Percentiles rank a stretch among this genome's conserved stretches.
Conservation (phyloP, 352 stramenopile species). For the Phytophthora colocasiae region DNA sequence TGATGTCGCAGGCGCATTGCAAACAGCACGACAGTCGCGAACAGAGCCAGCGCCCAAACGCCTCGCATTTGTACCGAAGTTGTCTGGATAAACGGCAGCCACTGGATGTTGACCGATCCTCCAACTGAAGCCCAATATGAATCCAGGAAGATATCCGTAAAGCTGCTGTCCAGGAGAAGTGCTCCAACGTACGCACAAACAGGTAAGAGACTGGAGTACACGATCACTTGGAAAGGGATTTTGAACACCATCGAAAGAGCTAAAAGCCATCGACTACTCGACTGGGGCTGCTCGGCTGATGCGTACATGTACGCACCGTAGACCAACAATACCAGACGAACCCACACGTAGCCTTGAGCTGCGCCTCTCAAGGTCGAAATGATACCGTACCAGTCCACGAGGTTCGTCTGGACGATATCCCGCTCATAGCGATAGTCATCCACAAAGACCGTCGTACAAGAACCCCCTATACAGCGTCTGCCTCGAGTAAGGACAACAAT, state of each 20-base stretch:
- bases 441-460: conserved; percentile 45
- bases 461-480: conserved; percentile 18
- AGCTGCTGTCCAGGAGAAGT: conserved; percentile 49
- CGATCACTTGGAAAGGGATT: conserved; percentile 61
- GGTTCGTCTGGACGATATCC: conserved; percentile 41
- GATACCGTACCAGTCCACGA: conserved; percentile 40
- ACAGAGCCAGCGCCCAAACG: conserved; percentile 50
- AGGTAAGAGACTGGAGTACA: conserved; percentile 59
- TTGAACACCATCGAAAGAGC: conserved; percentile 36
- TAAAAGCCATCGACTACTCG: conserved; percentile 1
- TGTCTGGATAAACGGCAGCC: conserved; percentile 37
- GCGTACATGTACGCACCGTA: conserved; percentile 13
- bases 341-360: conserved; percentile 56
- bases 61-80: conserved; percentile 54
- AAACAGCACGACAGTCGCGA: conserved; percentile 36
- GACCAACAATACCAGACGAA: conserved; percentile 38
- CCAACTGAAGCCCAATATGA: conserved; percentile 44
- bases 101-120: conserved; percentile 26
- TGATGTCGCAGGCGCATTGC: conserved; percentile 5
- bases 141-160: conserved; percentile 48
- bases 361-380: conserved; percentile 40
- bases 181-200: conserved; percentile 44
- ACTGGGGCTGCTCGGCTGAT: background rate
- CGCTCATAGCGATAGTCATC: conserved; percentile 71
- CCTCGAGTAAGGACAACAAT: conserved; percentile 44